Evolutionary conservation across 2,329 filamentous ascomycete species (phyloP), one percentile per base, ranked within the genome.

Genomic region (Neobulgaria alba): DNA sequence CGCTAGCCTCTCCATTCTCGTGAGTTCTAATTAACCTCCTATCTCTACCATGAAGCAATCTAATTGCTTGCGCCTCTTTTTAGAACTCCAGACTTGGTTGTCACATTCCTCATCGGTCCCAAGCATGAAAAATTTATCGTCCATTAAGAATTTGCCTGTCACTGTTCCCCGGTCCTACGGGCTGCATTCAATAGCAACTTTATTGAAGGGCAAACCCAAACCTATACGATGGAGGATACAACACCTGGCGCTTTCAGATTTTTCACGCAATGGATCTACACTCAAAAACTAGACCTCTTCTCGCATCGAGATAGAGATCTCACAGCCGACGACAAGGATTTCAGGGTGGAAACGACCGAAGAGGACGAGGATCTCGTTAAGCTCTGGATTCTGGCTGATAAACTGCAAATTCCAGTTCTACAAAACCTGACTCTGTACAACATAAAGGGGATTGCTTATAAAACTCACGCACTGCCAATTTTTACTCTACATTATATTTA

Each of bases 231-330:
- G 4, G 14, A 39, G 1, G 48, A 47, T 15, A 16, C 46, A 2
- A 31, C 44, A 10, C 8, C 32, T 1, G 16, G 20, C 2, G 34
- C 18, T 3, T 45, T 48, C 15, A 32, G 33, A 4, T 4, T 42
- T 1, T 29, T 48, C 4, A 21, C 41, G 1, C 31, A 46, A 9
- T 50, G 43, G 41, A n/a, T 50, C 10, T 50, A 48, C 34, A 36
- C 29, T 5, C 39, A 42, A 26, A n/a, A 38, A 18, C n/a, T 38
- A 7, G n/a, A 31, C 3, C 7, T 26, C 23, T 26, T 12, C 23
- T 7, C 7, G 23, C 23, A 7, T 12, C 23, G 12, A 26, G 23
- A 26, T 26, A 12, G 12, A 7, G 23, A 7, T 12, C 7, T 26
- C 23, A 7, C 23, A 7, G 23, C 7, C 23, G n/a, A 26, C 17